Conservation (phyloP, 2,329 filamentous ascomycete species). For the Fusarium irregulare region DNA sequence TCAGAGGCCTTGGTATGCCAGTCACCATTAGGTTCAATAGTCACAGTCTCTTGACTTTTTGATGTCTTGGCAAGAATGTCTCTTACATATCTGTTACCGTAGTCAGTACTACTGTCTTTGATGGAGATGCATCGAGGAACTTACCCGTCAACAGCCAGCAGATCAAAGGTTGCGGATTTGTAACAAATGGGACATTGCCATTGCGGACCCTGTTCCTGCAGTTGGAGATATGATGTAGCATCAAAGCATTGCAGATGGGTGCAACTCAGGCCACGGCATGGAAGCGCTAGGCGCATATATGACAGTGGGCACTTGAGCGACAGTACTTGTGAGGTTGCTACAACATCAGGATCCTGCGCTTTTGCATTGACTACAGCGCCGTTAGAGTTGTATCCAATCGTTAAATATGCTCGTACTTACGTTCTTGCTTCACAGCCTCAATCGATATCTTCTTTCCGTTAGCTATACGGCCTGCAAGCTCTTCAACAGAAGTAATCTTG, state of each 20-base stretch:
- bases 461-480: conserved; percentile 76
- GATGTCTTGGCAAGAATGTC: conserved; percentile 84
- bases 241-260: conserved; percentile 96
- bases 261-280: conserved; percentile 83
- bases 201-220: conserved; percentile 95
- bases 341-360: conserved; percentile 87
- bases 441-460: conserved; percentile 79
- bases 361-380: conserved; percentile 74
- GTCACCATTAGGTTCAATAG: conserved; percentile 85
- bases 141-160: conserved; percentile 87
- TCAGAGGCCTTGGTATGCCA: conserved; percentile 68
- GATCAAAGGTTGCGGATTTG: conserved; percentile 82
- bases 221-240: conserved; percentile 87
- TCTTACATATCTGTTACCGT: conserved; percentile 75
- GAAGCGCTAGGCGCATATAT: conserved; percentile 81
- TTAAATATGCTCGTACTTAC: conserved; percentile 63
- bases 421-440: conserved; percentile 82
- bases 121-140: conserved; percentile 44
- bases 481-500: conserved; percentile 74
- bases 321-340: conserved; percentile 87
- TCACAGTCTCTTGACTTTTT: conserved; percentile 81
- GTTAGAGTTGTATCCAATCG: conserved; percentile 34
- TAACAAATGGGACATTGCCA: conserved; percentile 98
- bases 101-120: conserved; percentile 25
- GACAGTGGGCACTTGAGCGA: conserved; percentile 94